phyloP scores from a whole-genome alignment of 768 basidiomycete genomes.

The Amanita pallidorosea region DNA sequence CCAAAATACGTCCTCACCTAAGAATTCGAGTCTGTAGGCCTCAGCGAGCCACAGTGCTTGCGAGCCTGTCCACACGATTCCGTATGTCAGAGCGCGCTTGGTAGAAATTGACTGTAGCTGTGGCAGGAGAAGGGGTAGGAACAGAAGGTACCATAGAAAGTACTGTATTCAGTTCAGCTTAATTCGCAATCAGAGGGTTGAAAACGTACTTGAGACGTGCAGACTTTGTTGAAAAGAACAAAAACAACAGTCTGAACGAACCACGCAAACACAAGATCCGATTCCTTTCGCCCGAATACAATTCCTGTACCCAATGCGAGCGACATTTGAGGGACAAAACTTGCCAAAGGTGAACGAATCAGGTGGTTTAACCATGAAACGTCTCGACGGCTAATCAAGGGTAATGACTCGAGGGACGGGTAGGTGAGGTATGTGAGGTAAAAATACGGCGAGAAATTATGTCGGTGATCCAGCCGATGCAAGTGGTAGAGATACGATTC shows the following conservation, averaged over 20 bases:
- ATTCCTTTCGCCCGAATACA: conserved; percentile 45
- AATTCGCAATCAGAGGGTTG: background rate
- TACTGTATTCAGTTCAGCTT: conserved; percentile 42
- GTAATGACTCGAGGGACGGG: conserved; percentile 23
- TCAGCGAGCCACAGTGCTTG: conserved; percentile 89
- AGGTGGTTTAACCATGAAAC: conserved; percentile 28
- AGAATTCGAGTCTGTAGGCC: conserved; percentile 86
- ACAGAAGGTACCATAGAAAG: conserved; percentile 92
- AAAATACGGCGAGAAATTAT: conserved; percentile 98
- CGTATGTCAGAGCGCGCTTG: conserved; percentile 25
- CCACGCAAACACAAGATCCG: conserved; percentile 73
- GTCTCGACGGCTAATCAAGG: conserved; percentile 8
- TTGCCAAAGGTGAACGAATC: conserved; percentile 64
- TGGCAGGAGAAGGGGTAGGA: conserved; percentile 77
- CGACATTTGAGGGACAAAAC: conserved; percentile 76
- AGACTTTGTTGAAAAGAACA: conserved; percentile 97
- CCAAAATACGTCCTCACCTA: conserved; percentile 64
- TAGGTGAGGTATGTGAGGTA: conserved; percentile 89
- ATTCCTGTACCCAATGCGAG: conserved; percentile 66
- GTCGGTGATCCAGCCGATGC: conserved; percentile 86
- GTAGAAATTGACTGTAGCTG: conserved; percentile 39
- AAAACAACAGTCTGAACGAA: conserved; percentile 87
- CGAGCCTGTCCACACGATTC: conserved; percentile 58
- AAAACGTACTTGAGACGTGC: conserved; percentile 77
- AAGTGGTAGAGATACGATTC: conserved; percentile 93